These are phyloP conservation scores for Talaromyces sp. DNA, from an alignment of 2,329 filamentous ascomycete species.

Conservation along the genomic window DNA sequence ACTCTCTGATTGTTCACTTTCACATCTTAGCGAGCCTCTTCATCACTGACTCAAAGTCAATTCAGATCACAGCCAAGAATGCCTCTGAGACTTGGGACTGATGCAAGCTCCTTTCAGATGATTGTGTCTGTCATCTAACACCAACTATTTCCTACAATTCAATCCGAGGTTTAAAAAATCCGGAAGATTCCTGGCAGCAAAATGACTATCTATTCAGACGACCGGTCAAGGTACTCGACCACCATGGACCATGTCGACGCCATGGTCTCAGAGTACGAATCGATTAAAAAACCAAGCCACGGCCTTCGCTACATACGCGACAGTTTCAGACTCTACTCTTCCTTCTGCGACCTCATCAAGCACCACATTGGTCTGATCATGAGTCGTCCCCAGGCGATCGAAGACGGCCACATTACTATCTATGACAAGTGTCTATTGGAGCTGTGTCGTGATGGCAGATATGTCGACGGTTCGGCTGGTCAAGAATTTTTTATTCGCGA, in stretches of 20 bases:
- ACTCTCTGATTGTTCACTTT: no score
- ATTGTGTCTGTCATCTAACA: background rate
- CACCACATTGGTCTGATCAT: constrained; percentile 35
- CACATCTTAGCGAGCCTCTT: no score
- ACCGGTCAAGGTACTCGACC: background rate
- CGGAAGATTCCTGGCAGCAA: background rate
- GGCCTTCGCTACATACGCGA: constrained; percentile 30
- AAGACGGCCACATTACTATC: constrained; percentile 38
- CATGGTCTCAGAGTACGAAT: constrained; percentile 29
- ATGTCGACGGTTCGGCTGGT: constrained; percentile 29
- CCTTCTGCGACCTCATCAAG: constrained; percentile 33
- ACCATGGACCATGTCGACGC: constrained; percentile 23
- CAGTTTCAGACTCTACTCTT: constrained; percentile 22
- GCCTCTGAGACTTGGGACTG: background rate
- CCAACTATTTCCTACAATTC: background rate
- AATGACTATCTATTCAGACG: constrained; percentile 4
- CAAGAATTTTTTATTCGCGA: constrained; percentile 40
- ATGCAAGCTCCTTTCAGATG: background rate
- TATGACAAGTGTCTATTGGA: constrained; percentile 40
- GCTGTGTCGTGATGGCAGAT: constrained; percentile 32
- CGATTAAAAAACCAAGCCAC: constrained; percentile 25
- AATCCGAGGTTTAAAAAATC: background rate
- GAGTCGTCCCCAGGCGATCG: constrained; percentile 32
- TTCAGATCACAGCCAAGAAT: background rate
- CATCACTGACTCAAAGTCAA: background rate